A percentile compares a stretch with the other conserved stretches of the same genome.
These are phyloP conservation scores for Bigelowiella natans DNA, from an alignment of 78 protist species.

Conservation along the genomic window DNA sequence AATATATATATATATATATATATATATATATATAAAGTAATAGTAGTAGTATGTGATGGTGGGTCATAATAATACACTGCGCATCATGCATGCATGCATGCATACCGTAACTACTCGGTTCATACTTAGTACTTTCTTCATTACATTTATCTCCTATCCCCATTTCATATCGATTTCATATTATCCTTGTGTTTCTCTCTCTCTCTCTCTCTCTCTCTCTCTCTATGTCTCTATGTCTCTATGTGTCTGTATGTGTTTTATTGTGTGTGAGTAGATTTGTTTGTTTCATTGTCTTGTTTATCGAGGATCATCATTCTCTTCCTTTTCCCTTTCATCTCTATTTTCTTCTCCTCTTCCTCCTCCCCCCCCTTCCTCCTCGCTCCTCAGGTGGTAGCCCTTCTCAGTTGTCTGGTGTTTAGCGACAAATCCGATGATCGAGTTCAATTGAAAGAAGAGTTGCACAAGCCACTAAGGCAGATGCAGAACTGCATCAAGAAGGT, in stretches of 20 bases:
- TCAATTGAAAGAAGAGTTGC: neutral
- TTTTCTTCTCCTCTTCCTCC: neutral
- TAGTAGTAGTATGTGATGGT: too few relatives aligned
- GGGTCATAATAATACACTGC: too few relatives aligned
- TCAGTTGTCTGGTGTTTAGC: neutral
- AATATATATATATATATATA: too few relatives aligned
- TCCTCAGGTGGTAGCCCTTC: neutral
- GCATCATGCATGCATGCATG: too few relatives aligned
- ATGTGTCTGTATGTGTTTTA: neutral
- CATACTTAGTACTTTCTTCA: too few relatives aligned
- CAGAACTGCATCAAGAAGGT: neutral
- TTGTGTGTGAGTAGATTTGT: neutral
- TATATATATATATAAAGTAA: too few relatives aligned
- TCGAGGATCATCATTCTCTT: neutral
- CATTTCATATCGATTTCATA: too few relatives aligned
- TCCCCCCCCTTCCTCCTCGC: too few relatives aligned
- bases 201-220: slow-evolving; percentile 1
- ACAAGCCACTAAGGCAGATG: neutral
- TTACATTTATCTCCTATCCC: too few relatives aligned
- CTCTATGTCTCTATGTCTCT: neutral
- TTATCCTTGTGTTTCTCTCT: too few relatives aligned
- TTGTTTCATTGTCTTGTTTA: neutral
- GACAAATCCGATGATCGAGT: neutral
- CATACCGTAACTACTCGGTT: too few relatives aligned
- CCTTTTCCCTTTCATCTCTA: neutral